Conservation (phyloP, 768 basidiomycete species). For the Mycena vitilis region DNA sequence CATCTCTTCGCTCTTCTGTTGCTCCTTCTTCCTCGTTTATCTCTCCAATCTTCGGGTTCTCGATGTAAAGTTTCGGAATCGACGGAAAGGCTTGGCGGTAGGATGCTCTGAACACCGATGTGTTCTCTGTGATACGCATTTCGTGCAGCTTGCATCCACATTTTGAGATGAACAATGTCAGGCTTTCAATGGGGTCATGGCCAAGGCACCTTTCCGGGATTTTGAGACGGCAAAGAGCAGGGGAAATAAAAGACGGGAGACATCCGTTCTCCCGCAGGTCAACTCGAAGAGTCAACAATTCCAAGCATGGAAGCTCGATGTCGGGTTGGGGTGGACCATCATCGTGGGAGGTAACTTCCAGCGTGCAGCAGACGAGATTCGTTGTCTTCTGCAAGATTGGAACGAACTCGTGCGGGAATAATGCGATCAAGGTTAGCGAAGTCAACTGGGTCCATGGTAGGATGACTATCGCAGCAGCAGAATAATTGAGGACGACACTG, state of each 20-base stretch:
- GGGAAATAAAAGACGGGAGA: background rate
- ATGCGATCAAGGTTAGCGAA: background rate
- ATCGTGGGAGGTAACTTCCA: too few relatives aligned
- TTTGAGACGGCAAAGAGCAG: background rate
- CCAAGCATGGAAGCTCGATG: background rate
- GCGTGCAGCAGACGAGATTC: background rate
- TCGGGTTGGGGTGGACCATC: too few relatives aligned
- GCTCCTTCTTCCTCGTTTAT: too few relatives aligned
- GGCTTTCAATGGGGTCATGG: background rate
- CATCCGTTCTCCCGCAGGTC: background rate
- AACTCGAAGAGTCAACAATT: background rate
- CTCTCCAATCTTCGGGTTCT: too few relatives aligned
- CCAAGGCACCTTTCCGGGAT: background rate
- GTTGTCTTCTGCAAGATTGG: background rate
- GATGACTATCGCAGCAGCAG: too few relatives aligned
- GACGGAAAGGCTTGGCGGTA: constrained; percentile 4
- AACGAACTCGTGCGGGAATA: background rate
- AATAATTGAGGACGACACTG: background rate
- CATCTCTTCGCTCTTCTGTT: too few relatives aligned
- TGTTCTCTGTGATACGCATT: background rate
- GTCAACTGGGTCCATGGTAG: constrained; percentile 2
- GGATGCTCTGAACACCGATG: background rate
- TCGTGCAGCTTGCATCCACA: constrained; percentile 3
- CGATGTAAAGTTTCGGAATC: background rate
- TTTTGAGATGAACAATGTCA: background rate